A percentile compares a stretch with the other conserved stretches of the same genome.
These are phyloP conservation scores for Fusarium sp. DNA, from an alignment of 2,329 filamentous ascomycete genomes.

Conservation along the genomic window DNA sequence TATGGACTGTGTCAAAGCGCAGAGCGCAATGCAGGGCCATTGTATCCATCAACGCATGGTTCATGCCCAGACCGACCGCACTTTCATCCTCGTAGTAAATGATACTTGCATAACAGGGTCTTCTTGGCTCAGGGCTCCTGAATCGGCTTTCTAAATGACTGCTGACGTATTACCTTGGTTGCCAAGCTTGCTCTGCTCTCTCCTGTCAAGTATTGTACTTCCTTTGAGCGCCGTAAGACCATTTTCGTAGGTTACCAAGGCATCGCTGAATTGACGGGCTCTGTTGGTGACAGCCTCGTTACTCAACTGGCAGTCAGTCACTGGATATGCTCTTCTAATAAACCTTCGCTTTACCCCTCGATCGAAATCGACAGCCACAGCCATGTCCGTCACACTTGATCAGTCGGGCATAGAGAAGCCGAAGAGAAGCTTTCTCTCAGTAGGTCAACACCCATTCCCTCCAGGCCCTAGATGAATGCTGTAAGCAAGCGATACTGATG, in stretches of 20 bases:
- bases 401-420: conserved; percentile 17
- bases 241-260: neutral
- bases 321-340: neutral
- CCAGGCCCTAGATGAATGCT: neutral
- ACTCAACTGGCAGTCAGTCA: neutral
- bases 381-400: conserved; percentile 22
- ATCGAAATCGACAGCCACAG: neutral
- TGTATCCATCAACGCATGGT: neutral
- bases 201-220: neutral
- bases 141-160: conserved; percentile 6
- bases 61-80: neutral
- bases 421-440: conserved; percentile 21
- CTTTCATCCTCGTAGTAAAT: neutral
- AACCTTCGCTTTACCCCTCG: neutral
- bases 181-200: neutral
- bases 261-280: neutral
- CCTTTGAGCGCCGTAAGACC: neutral
- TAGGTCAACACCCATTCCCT: conserved; percentile 4
- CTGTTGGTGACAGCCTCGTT: neutral
- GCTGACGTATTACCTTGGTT: neutral
- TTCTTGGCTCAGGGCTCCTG: conserved; percentile 17
- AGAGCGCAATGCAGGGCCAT: neutral
- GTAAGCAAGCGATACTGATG: neutral
- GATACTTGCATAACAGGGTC: neutral
- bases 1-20: neutral